Evolutionary conservation across 75 land plant species (phyloP).

Genomic region (Ceratopteris richardii): DNA sequence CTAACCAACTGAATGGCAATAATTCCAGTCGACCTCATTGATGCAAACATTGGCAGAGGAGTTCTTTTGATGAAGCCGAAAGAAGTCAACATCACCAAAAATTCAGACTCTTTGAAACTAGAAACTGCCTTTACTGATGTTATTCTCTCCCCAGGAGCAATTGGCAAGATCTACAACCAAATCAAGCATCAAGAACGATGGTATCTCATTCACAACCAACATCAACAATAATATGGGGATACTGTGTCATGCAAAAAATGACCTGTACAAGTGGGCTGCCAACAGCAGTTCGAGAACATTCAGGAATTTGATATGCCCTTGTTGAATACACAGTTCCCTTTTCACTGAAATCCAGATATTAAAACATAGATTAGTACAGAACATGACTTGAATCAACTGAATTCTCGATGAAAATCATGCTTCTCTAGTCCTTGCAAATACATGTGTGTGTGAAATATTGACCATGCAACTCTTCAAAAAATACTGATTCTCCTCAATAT

Average conservation of each 20-base stretch:
- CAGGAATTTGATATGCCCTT: conserved; percentile 91
- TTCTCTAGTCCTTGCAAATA: too few relatives aligned
- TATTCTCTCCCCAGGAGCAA: conserved; percentile 86
- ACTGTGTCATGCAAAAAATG: neutral
- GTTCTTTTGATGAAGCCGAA: conserved; percentile 86
- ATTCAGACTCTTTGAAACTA: conserved; percentile 73
- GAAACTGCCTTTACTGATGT: conserved; percentile 86
- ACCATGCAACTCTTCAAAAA: too few relatives aligned
- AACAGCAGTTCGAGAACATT: conserved; percentile 82
- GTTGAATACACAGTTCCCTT: conserved; percentile 87
- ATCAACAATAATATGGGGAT: neutral
- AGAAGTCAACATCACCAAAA: conserved; percentile 74
- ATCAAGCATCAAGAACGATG: conserved; percentile 4
- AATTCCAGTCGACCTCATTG: conserved; percentile 80
- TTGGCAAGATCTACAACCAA: conserved; percentile 55
- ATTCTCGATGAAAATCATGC: too few relatives aligned
- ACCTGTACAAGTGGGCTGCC: conserved; percentile 93
- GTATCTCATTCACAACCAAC: neutral
- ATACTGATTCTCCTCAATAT: too few relatives aligned
- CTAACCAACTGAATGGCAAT: conserved; percentile 90
- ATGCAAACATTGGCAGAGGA: conserved; percentile 63
- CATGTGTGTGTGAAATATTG: too few relatives aligned
- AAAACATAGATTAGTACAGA: too few relatives aligned
- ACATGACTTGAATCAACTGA: too few relatives aligned
- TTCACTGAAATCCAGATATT: conserved; percentile 72